Evolutionary conservation across 768 basidiomycete species (phyloP).

Genomic region (Mycena galericulata): DNA sequence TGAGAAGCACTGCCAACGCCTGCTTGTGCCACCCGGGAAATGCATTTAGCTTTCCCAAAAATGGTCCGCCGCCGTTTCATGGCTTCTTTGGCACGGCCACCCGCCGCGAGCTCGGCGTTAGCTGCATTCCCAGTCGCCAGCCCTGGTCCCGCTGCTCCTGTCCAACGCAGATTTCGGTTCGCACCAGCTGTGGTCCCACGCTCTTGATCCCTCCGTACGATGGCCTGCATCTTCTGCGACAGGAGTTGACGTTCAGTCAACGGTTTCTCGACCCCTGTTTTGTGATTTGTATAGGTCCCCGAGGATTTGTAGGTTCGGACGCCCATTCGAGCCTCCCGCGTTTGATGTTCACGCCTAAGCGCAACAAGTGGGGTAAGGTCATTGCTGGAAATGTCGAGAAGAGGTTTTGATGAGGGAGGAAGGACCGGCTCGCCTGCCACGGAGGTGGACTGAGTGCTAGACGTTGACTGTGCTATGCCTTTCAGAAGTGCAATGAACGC

Average conservation of each 20-base stretch:
- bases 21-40: background rate
- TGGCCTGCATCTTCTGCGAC: background rate
- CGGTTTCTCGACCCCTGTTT: background rate
- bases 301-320: background rate
- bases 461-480: background rate
- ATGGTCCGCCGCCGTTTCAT: background rate
- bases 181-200: background rate
- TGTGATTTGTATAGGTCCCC: conserved; percentile 7
- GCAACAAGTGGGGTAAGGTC: conserved; percentile 4
- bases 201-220: background rate
- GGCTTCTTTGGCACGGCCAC: background rate
- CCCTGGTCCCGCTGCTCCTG: background rate
- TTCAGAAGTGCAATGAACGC: conserved; percentile 8
- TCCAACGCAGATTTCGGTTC: background rate
- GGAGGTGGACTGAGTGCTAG: background rate
- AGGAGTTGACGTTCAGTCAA: background rate
- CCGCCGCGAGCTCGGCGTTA: conserved; percentile 3
- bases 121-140: background rate
- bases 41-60: conserved; percentile 5
- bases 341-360: conserved; percentile 2
- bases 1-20: background rate
- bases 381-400: background rate
- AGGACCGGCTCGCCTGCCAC: background rate
- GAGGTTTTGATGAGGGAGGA: background rate
- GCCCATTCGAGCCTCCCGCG: background rate